These are phyloP conservation scores for Phytophthora vignae DNA, from an alignment of 352 stramenopile genomes.

Conservation along the genomic window DNA sequence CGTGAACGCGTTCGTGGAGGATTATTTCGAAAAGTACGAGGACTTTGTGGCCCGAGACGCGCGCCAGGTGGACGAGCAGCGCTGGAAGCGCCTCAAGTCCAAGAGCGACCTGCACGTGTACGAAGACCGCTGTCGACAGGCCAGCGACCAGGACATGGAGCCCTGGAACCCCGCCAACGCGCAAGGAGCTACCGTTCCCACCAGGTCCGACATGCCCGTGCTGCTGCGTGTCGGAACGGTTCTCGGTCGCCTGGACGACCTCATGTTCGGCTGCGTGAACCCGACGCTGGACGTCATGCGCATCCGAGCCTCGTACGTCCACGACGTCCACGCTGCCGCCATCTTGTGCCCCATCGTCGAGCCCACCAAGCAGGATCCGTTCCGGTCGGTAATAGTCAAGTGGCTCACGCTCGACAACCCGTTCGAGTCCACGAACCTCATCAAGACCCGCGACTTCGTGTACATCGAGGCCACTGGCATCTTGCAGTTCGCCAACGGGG, in stretches of 20 bases:
- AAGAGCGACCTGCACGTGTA: slow-evolving; percentile 56
- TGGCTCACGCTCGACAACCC: slow-evolving; percentile 46
- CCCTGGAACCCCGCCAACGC: not conserved
- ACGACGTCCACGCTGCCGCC: slow-evolving; percentile 34
- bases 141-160: not conserved
- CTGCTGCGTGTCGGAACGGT: slow-evolving; percentile 35
- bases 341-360: slow-evolving; percentile 35
- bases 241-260: slow-evolving; percentile 35
- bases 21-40: slow-evolving; percentile 52
- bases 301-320: slow-evolving; percentile 45
- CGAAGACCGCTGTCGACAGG: slow-evolving; percentile 28
- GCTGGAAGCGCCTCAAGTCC: slow-evolving; percentile 53
- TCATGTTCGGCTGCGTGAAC: slow-evolving; percentile 47
- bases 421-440: slow-evolving; percentile 29
- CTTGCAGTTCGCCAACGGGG: slow-evolving; percentile 27
- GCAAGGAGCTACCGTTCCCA: not conserved
- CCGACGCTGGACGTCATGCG: slow-evolving; percentile 40
- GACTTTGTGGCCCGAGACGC: slow-evolving; percentile 34
- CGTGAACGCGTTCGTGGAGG: slow-evolving; percentile 40
- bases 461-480: slow-evolving; percentile 42
- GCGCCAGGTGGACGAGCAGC: slow-evolving; percentile 40
- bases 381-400: slow-evolving; percentile 40
- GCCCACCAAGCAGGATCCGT: slow-evolving; percentile 28
- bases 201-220: slow-evolving; percentile 10
- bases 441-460: slow-evolving; percentile 52